Percentiles rank a stretch among this genome's conserved stretches.
Evolutionary conservation across 2,329 filamentous ascomycete genomes (phyloP).

Genomic region (Chaetomiaceae sp.): DNA sequence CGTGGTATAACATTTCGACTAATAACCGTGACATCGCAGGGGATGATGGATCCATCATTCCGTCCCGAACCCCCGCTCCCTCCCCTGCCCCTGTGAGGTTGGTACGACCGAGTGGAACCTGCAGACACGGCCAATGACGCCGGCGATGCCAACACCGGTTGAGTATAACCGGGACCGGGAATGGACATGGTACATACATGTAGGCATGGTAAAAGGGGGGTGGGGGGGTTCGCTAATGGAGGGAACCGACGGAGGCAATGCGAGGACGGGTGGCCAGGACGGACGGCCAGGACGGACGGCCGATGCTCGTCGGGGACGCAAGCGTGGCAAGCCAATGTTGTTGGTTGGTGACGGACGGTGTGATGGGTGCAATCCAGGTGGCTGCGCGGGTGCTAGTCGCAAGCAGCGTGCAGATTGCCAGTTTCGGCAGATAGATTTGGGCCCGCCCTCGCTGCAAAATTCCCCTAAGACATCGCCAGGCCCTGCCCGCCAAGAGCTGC

Average conservation of each 20-base stretch:
- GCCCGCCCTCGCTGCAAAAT: neutral
- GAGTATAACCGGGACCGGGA: constrained; percentile 1
- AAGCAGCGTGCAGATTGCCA: constrained; percentile 1
- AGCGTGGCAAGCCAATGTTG: too few relatives aligned
- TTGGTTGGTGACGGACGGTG: neutral
- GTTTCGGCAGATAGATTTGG: constrained; percentile 20
- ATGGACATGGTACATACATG: neutral
- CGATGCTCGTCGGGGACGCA: neutral
- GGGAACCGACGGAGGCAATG: too few relatives aligned
- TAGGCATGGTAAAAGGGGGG: neutral
- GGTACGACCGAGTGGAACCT: neutral
- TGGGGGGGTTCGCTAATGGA: too few relatives aligned
- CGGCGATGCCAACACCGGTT: neutral
- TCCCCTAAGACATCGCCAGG: neutral
- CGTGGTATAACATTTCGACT: neutral
- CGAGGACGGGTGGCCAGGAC: neutral
- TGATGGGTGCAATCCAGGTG: neutral
- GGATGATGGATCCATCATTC: neutral
- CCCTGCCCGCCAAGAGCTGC: constrained; percentile 9
- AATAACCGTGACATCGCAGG: neutral
- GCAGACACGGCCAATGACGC: neutral
- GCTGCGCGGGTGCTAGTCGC: neutral
- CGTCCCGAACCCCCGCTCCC: neutral
- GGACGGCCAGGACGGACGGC: too few relatives aligned
- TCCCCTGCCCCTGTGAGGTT: neutral